Conservation (phyloP, 306 rosid species). For the Lablab purpureus region DNA sequence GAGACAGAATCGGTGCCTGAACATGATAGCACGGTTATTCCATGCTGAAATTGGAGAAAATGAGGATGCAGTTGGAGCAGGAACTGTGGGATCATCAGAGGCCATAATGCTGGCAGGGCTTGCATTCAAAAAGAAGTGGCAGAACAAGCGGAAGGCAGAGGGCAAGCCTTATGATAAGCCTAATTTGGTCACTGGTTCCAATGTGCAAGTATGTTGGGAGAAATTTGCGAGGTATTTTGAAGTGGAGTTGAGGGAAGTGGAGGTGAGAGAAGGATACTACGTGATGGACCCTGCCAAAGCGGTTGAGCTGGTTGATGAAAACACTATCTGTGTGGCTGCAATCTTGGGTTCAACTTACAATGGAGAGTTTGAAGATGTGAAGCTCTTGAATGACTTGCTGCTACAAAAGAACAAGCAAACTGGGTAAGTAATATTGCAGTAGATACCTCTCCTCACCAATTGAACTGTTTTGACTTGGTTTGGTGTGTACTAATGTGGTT, state of each 20-base stretch:
- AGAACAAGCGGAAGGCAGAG: constrained; percentile 63
- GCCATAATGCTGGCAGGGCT: constrained; percentile 89
- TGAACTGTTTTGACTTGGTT: no score
- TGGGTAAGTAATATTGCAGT: constrained; percentile 50
- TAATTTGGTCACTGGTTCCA: constrained; percentile 77
- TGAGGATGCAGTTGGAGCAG: constrained; percentile 65
- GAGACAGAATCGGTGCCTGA: constrained; percentile 75
- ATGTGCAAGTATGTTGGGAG: constrained; percentile 84
- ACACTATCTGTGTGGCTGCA: constrained; percentile 85
- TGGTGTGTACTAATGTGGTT: constrained; percentile 3
- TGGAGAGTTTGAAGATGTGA: constrained; percentile 86
- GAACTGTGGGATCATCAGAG: constrained; percentile 88
- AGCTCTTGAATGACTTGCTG: constrained; percentile 70
- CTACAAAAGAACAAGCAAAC: constrained; percentile 64
- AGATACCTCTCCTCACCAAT: not conserved
- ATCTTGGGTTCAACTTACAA: constrained; percentile 84
- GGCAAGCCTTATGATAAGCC: constrained; percentile 73
- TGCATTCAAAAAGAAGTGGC: constrained; percentile 89
- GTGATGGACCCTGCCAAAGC: constrained; percentile 87
- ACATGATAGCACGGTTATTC: constrained; percentile 75
- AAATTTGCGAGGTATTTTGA: constrained; percentile 80
- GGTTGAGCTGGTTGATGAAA: constrained; percentile 80
- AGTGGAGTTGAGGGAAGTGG: constrained; percentile 78
- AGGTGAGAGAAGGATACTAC: constrained; percentile 71
- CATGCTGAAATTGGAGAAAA: constrained; percentile 65